phyloP scores from a whole-genome alignment of 306 rosid species.

The Echinosophora koreensis region DNA sequence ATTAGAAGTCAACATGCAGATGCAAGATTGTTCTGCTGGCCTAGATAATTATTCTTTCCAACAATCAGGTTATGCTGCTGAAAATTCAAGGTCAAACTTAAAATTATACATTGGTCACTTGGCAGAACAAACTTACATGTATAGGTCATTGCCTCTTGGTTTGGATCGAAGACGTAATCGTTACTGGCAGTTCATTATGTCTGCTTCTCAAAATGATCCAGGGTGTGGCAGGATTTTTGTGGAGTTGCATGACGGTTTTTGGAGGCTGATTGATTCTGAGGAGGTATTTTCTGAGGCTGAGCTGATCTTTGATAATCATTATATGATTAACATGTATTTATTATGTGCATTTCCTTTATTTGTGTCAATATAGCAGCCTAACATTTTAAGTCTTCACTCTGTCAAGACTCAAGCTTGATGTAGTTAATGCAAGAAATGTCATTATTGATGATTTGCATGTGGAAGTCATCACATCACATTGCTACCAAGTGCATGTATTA shows the following conservation, averaged over 20 bases:
- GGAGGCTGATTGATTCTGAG: constrained; percentile 83
- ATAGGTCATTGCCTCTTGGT: constrained; percentile 81
- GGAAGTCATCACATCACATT: constrained; percentile 21
- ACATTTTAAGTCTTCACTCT: constrained; percentile 1
- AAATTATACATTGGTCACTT: constrained; percentile 69
- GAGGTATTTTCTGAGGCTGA: constrained; percentile 61
- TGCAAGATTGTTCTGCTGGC: constrained; percentile 57
- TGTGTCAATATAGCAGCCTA: constrained; percentile 17
- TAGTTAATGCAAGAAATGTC: constrained; percentile 36
- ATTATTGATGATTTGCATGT: constrained; percentile 26
- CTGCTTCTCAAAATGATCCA: constrained; percentile 76
- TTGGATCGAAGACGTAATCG: constrained; percentile 79
- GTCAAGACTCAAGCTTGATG: constrained; percentile 16
- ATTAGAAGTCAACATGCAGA: constrained; percentile 55
- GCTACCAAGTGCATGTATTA: constrained; percentile 10
- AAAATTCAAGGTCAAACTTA: constrained; percentile 65
- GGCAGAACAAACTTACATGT: constrained; percentile 74
- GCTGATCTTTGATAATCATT: constrained; percentile 29
- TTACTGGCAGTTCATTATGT: constrained; percentile 78
- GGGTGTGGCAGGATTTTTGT: constrained; percentile 87
- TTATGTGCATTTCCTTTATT: constrained; percentile 16
- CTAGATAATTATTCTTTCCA: constrained; percentile 56
- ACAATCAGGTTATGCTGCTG: constrained; percentile 60
- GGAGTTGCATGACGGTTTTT: constrained; percentile 68
- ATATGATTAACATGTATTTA: constrained; percentile 31